phyloP scores from a whole-genome alignment of 1,284 basidiomycete genomes.

The Phellinidium pouzarii region DNA sequence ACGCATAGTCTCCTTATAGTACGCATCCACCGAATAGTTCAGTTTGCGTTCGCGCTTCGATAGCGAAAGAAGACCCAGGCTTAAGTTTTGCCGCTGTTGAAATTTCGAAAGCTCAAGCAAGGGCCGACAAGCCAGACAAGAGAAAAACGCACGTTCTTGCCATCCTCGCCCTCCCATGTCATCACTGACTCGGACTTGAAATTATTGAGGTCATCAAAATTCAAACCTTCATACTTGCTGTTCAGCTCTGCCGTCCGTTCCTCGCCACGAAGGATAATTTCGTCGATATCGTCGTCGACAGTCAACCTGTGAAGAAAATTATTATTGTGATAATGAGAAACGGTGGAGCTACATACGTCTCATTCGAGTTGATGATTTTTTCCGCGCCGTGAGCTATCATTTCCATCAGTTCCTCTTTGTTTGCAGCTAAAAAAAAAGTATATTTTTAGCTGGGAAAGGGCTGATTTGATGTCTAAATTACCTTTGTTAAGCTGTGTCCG shows the following conservation, averaged over 20 bases:
- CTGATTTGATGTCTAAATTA: conserved; percentile 22
- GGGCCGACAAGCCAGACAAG: conserved; percentile 8
- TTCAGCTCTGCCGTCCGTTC: conserved; percentile 86
- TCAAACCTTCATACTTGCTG: conserved; percentile 89
- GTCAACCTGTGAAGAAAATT: conserved; percentile 45
- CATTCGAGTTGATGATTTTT: conserved; percentile 82
- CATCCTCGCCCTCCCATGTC: conserved; percentile 97
- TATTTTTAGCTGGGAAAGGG: neutral
- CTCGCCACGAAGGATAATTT: conserved; percentile 89
- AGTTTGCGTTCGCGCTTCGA: conserved; percentile 94
- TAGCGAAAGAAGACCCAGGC: conserved; percentile 81
- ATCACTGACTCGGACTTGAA: conserved; percentile 91
- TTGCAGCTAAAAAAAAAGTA: conserved; percentile 52
- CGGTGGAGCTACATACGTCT: conserved; percentile 41
- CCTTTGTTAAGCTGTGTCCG: conserved; percentile 68
- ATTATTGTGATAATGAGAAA: conserved; percentile 3
- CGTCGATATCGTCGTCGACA: conserved; percentile 92
- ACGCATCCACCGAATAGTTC: conserved; percentile 92
- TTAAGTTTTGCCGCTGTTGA: conserved; percentile 59
- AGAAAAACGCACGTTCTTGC: conserved; percentile 29
- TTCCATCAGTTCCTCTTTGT: conserved; percentile 94
- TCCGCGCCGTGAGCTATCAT: conserved; percentile 99
- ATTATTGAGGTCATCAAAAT: conserved; percentile 92
- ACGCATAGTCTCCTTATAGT: conserved; percentile 91
- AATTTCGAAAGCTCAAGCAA: neutral